Evolutionary conservation across 495 filamentous ascomycete species (phyloP).

Genomic region (Podospora didyma): DNA sequence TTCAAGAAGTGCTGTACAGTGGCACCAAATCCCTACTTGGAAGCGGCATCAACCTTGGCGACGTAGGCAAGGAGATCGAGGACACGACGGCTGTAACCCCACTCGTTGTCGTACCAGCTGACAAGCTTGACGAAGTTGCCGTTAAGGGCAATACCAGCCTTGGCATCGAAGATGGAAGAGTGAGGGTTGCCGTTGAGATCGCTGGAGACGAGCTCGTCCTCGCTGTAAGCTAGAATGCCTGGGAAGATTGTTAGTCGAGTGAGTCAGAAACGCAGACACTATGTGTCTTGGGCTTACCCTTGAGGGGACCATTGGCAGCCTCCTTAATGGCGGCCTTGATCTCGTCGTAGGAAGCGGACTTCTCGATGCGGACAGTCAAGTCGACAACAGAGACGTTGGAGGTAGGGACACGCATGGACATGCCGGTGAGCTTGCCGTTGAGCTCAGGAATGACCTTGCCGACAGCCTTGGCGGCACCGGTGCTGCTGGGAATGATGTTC

Average conservation of each 20-base stretch:
- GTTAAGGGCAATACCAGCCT: conserved; percentile 98
- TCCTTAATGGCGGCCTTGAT: conserved; percentile 93
- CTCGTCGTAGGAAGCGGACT: conserved; percentile 80
- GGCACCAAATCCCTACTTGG: conserved; percentile 29
- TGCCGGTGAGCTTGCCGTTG: conserved; percentile 99
- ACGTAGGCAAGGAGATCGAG: conserved; percentile 93
- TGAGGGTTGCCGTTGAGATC: conserved; percentile 86
- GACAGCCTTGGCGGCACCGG: conserved; percentile 98
- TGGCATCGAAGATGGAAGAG: conserved; percentile 99
- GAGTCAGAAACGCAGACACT: not conserved
- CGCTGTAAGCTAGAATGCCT: conserved; percentile 91
- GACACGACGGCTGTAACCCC: conserved; percentile 97
- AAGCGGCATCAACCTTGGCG: conserved; percentile 71
- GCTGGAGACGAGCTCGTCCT: conserved; percentile 93
- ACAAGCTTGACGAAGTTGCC: conserved; percentile 98
- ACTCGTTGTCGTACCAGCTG: conserved; percentile 88
- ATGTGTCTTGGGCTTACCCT: conserved; percentile 56
- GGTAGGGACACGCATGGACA: conserved; percentile 98
- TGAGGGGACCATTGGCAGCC: conserved; percentile 76
- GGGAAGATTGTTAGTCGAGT: conserved; percentile 30
- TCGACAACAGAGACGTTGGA: conserved; percentile 99
- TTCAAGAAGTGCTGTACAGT: conserved; percentile 1
- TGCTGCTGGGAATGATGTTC: conserved; percentile 99
- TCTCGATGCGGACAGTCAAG: conserved; percentile 90
- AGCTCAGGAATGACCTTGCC: conserved; percentile 97